These are phyloP conservation scores for Xylaria arbuscula DNA, from an alignment of 2,329 filamentous ascomycete genomes.

Conservation along the genomic window DNA sequence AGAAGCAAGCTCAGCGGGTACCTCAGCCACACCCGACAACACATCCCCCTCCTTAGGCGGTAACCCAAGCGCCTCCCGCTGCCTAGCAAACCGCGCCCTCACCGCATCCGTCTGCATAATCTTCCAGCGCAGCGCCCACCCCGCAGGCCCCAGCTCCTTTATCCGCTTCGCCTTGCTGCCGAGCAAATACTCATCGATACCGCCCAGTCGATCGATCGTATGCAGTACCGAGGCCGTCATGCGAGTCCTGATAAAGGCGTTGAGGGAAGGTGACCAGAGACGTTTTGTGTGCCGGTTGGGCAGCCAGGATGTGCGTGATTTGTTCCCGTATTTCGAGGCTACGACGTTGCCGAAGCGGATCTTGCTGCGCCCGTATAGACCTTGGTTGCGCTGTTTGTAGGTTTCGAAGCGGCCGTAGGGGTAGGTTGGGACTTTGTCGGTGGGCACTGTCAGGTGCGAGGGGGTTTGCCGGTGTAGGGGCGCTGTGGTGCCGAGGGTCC, in stretches of 20 bases:
- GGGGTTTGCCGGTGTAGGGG: conserved; percentile 44
- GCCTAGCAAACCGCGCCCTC: conserved; percentile 70
- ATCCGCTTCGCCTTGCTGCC: conserved; percentile 81
- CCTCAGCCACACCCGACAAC: background rate
- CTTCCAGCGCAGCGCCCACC: conserved; percentile 90
- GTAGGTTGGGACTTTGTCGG: conserved; percentile 67
- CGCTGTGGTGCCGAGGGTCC: conserved; percentile 44
- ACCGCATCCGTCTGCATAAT: conserved; percentile 81
- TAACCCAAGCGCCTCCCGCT: conserved; percentile 75
- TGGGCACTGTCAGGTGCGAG: conserved; percentile 55
- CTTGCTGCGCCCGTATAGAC: conserved; percentile 75
- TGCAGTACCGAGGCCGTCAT: conserved; percentile 76
- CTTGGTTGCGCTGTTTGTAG: conserved; percentile 84
- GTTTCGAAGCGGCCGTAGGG: conserved; percentile 75
- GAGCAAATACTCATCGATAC: conserved; percentile 90
- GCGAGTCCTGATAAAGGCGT: conserved; percentile 72
- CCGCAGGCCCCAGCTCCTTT: conserved; percentile 86
- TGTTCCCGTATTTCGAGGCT: conserved; percentile 73
- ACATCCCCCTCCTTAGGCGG: conserved; percentile 57
- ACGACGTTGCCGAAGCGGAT: conserved; percentile 86
- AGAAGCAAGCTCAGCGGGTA: conserved; percentile 44
- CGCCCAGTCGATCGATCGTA: conserved; percentile 85
- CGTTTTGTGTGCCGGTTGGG: conserved; percentile 78
- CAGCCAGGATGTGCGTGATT: conserved; percentile 78
- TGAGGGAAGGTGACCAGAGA: conserved; percentile 72